Conservation (phyloP, 2,329 filamentous ascomycete genomes). For the Hymenoscyphus infarciens region DNA sequence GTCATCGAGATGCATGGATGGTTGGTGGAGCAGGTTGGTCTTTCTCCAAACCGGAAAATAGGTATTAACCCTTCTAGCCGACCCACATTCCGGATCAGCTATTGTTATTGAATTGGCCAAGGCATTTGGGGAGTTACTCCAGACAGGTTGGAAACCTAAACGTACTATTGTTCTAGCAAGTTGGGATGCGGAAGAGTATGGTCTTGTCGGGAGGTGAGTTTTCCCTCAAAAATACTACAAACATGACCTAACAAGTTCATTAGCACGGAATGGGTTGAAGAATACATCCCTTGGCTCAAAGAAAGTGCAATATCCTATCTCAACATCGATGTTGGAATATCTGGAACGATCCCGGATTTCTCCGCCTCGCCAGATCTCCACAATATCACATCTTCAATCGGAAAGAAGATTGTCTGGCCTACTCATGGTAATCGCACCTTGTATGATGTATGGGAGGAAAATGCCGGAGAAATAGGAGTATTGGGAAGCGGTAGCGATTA, state of each 20-base stretch:
- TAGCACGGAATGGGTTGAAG: constrained; percentile 63
- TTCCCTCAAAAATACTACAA: not conserved
- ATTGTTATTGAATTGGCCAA: not conserved
- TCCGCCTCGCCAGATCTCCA: constrained; percentile 4
- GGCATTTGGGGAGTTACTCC: constrained; percentile 68
- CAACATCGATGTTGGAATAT: constrained; percentile 16
- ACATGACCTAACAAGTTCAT: not conserved
- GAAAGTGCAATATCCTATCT: constrained; percentile 36
- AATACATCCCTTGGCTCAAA: constrained; percentile 69
- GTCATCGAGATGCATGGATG: constrained; percentile 83
- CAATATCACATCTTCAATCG: not conserved
- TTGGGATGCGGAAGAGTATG: constrained; percentile 72
- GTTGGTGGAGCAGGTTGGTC: constrained; percentile 73
- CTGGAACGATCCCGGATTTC: not conserved
- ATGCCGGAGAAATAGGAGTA: not conserved
- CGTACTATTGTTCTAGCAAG: constrained; percentile 78
- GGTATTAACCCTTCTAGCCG: not conserved
- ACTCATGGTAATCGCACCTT: constrained; percentile 26
- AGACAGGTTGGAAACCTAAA: constrained; percentile 73
- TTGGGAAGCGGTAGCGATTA: constrained; percentile 55
- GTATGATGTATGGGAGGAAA: not conserved
- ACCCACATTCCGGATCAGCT: not conserved
- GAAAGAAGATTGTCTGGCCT: constrained; percentile 3
- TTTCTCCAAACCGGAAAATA: no score
- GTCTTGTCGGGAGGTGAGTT: constrained; percentile 71